A percentile compares a stretch with the other conserved stretches of the same genome.
phyloP scores from a whole-genome alignment of 805 yeast species.

The Starmerella apicola region DNA sequence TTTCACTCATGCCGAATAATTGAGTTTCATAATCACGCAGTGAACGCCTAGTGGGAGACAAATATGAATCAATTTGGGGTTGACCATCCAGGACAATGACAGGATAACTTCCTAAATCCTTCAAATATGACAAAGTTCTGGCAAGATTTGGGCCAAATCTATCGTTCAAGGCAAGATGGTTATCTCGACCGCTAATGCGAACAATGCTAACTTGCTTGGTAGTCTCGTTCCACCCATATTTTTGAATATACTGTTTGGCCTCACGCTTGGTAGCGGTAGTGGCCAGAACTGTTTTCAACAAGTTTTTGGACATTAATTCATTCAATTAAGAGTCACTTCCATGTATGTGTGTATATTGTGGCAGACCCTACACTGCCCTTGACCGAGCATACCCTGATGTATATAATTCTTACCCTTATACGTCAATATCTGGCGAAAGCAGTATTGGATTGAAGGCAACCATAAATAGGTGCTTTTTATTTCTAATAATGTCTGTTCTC shows the following conservation, averaged over 20 bases:
- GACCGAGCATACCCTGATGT: too few species aligned
- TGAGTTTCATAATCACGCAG: constrained; percentile 13
- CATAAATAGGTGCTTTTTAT: too few species aligned
- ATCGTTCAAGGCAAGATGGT: constrained; percentile 14
- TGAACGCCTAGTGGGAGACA: constrained; percentile 6
- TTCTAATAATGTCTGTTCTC: constrained; percentile 10
- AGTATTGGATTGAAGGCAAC: too few species aligned
- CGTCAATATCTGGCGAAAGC: too few species aligned
- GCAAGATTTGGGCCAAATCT: constrained; percentile 28
- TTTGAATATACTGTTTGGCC: constrained; percentile 65
- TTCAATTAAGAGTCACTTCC: too few species aligned
- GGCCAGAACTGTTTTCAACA: constrained; percentile 71
- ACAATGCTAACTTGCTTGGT: constrained; percentile 26
- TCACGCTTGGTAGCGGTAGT: constrained; percentile 92
- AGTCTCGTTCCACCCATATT: constrained; percentile 38
- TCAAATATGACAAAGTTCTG: constrained; percentile 42
- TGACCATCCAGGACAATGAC: constrained; percentile 46
- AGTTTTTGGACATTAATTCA: too few species aligned
- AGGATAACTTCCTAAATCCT: constrained; percentile 61
- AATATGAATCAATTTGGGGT: constrained; percentile 21
- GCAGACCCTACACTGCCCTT: too few species aligned
- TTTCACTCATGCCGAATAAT: constrained; percentile 8
- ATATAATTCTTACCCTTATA: too few species aligned
- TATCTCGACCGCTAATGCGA: constrained; percentile 16
- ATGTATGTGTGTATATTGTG: too few species aligned